A percentile compares a stretch with the other conserved stretches of the same genome.
Conservation (phyloP, 2,329 filamentous ascomycete species). For the Elsinoe perseae region DNA sequence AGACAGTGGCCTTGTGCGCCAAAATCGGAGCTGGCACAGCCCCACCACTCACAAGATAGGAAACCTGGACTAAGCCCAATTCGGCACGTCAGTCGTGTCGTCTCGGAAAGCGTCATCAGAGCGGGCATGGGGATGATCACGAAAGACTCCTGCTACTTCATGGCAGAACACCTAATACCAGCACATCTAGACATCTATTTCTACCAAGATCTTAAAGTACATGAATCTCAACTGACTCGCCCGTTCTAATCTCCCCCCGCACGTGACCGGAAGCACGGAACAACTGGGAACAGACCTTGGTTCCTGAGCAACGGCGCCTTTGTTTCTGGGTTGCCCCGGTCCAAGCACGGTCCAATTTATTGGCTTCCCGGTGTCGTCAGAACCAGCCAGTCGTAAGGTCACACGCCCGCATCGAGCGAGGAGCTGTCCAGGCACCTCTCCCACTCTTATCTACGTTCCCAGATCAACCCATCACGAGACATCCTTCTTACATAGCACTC, state of each 20-base stretch:
- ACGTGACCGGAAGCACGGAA: neutral
- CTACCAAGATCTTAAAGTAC: too few species aligned
- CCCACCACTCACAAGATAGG: neutral
- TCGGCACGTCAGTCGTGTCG: neutral
- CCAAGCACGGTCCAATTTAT: constrained; percentile 1
- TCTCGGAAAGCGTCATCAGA: neutral
- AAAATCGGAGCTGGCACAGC: neutral
- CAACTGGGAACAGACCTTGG: neutral
- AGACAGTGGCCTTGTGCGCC: neutral
- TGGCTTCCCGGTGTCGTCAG: constrained; percentile 7
- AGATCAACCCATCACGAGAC: constrained; percentile 16
- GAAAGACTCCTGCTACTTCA: neutral
- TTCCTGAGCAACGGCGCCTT: neutral
- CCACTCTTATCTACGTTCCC: constrained; percentile 16
- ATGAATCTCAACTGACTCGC: neutral
- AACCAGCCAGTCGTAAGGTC: constrained; percentile 13
- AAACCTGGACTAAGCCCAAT: neutral
- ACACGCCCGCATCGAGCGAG: constrained; percentile 19
- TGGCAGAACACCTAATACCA: neutral
- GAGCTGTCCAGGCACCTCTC: constrained; percentile 9
- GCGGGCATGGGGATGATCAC: neutral
- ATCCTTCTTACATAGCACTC: constrained; percentile 6
- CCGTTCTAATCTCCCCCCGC: neutral
- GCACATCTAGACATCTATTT: too few species aligned
- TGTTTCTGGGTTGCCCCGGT: neutral